phyloP scores from a whole-genome alignment of 2,329 filamentous ascomycete species.

The Aspergillus puulaauensis region DNA sequence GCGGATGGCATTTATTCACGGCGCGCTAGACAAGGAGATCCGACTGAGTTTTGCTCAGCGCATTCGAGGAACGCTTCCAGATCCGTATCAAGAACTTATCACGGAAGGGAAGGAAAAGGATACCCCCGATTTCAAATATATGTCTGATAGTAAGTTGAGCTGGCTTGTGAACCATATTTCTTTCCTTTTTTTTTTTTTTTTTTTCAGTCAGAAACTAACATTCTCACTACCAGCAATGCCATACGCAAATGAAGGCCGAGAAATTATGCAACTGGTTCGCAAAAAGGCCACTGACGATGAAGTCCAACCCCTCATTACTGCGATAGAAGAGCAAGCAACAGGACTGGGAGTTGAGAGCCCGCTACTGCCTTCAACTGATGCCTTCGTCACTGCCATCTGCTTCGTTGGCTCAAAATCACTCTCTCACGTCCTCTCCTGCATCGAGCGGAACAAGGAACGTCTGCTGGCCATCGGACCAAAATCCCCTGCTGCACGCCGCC shows the following conservation, averaged over 20 bases:
- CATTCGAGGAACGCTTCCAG: slow-evolving; percentile 88
- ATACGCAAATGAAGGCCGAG: slow-evolving; percentile 79
- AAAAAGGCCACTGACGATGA: slow-evolving; percentile 84
- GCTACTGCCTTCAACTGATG: slow-evolving; percentile 83
- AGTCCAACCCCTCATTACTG: slow-evolving; percentile 75
- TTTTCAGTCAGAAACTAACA: slow-evolving; percentile 14
- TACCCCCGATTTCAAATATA: slow-evolving; percentile 92
- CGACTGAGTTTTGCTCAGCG: slow-evolving; percentile 93
- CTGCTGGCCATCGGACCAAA: slow-evolving; percentile 75
- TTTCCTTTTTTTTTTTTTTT: no score
- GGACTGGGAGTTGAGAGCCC: slow-evolving; percentile 70
- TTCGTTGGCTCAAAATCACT: slow-evolving; percentile 93
- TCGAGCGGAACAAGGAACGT: slow-evolving; percentile 89
- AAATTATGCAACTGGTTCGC: slow-evolving; percentile 74
- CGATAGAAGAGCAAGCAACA: slow-evolving; percentile 76
- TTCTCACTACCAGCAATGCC: slow-evolving; percentile 60
- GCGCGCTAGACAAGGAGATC: slow-evolving; percentile 93
- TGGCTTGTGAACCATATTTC: not conserved
- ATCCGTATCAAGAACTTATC: slow-evolving; percentile 77
- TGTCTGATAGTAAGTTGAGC: slow-evolving; percentile 62
- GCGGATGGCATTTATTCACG: slow-evolving; percentile 88
- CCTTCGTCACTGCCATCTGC: slow-evolving; percentile 90
- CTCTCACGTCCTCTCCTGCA: slow-evolving; percentile 91
- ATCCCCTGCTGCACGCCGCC: slow-evolving; percentile 73
- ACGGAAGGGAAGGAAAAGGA: slow-evolving; percentile 88